Percentiles rank a stretch among this genome's conserved stretches.
These are phyloP conservation scores for Ceratocystis lukuohia DNA, from an alignment of 2,329 filamentous ascomycete species.

Conservation along the genomic window DNA sequence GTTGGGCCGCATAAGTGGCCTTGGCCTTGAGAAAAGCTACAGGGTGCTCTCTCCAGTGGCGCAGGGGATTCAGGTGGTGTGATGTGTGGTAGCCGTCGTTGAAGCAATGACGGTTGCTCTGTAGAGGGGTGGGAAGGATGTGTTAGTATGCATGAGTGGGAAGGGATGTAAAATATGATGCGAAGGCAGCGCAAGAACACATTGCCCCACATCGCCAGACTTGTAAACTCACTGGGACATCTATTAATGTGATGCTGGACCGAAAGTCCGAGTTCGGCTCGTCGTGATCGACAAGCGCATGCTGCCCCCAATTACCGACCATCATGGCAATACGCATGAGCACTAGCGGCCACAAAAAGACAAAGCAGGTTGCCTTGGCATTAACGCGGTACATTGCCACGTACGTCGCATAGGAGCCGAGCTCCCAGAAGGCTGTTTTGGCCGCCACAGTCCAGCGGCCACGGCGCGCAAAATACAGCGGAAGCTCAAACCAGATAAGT, in stretches of 20 bases:
- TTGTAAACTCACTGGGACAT: conserved; percentile 50
- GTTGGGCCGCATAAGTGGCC: conserved; percentile 48
- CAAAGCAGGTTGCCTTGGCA: conserved; percentile 46
- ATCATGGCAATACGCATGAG: conserved; percentile 59
- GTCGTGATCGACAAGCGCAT: conserved; percentile 62
- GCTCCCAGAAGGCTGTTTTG: conserved; percentile 48
- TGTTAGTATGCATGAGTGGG: not conserved
- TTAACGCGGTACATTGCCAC: conserved; percentile 39
- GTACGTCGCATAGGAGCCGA: conserved; percentile 40
- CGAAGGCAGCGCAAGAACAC: not conserved
- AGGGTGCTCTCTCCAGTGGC: conserved; percentile 73
- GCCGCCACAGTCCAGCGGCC: conserved; percentile 41
- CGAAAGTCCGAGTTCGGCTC: conserved; percentile 67
- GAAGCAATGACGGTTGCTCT: conserved; percentile 73
- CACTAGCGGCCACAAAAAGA: conserved; percentile 51
- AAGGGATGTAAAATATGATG: not conserved
- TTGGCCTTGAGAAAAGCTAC: conserved; percentile 59
- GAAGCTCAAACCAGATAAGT: conserved; percentile 61
- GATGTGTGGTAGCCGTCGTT: conserved; percentile 76
- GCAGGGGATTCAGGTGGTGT: conserved; percentile 62
- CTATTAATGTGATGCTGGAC: conserved; percentile 66
- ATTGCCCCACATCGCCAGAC: no score
- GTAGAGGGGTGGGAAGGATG: conserved; percentile 18
- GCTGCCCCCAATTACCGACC: conserved; percentile 76
- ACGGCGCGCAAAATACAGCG: conserved; percentile 56